phyloP scores from a whole-genome alignment of 805 yeast genomes.

The Ascoidea asiatica region DNA sequence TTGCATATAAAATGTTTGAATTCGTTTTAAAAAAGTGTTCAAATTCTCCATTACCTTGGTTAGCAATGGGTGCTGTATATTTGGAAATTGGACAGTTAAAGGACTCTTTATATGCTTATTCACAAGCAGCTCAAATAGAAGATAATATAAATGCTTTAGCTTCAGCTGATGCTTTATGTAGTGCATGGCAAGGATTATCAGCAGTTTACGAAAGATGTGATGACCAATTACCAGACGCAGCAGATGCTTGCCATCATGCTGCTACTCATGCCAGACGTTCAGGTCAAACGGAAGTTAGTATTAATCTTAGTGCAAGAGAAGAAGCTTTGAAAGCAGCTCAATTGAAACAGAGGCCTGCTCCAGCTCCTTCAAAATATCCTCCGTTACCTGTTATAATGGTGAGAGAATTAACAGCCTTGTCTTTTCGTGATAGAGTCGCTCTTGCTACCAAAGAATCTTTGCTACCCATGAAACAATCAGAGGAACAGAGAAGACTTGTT shows the following conservation, averaged over 20 bases:
- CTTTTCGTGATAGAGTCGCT: constrained; percentile 21
- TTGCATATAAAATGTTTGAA: constrained; percentile 43
- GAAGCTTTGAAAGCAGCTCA: constrained; percentile 28
- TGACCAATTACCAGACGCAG: constrained; percentile 44
- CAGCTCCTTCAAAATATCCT: constrained; percentile 30
- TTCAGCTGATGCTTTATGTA: constrained; percentile 25
- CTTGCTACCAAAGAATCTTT: constrained; percentile 1
- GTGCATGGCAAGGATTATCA: constrained; percentile 54
- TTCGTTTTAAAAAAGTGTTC: constrained; percentile 39
- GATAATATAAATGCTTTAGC: constrained; percentile 31
- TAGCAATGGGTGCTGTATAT: constrained; percentile 50
- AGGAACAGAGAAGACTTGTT: too few species aligned
- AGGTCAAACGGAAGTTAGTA: constrained; percentile 28
- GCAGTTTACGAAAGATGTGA: constrained; percentile 54
- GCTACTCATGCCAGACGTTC: constrained; percentile 33
- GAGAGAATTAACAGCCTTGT: constrained; percentile 19
- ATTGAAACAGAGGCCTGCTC: constrained; percentile 29
- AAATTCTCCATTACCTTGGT: constrained; percentile 47
- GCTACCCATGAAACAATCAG: too few species aligned
- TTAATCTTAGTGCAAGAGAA: constrained; percentile 29
- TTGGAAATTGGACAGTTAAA: constrained; percentile 44
- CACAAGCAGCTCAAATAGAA: constrained; percentile 45
- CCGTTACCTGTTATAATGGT: constrained; percentile 27
- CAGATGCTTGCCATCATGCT: constrained; percentile 43
- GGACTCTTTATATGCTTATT: constrained; percentile 55